A percentile compares a stretch with the other conserved stretches of the same genome.
Conservation (phyloP, 2,329 filamentous ascomycete genomes). For the Tolypocladium endophyticum region DNA sequence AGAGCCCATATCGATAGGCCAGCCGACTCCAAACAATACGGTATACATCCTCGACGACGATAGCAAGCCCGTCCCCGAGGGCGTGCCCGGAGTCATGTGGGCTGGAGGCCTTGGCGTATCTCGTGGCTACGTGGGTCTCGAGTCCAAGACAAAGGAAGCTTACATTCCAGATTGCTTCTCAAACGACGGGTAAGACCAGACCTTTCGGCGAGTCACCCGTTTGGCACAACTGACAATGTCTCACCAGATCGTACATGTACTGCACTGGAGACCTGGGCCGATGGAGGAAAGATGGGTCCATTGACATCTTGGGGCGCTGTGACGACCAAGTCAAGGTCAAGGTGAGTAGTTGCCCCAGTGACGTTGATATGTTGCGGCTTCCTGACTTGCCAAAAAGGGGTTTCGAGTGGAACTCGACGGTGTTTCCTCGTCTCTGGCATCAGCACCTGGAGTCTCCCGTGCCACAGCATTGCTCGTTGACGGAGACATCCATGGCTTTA, state of each 20-base stretch:
- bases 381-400: conserved; percentile 22
- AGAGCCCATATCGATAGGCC: conserved; percentile 39
- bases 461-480: conserved; percentile 37
- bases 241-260: conserved; percentile 38
- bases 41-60: conserved; percentile 43
- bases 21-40: conserved; percentile 44
- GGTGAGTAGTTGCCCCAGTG: conserved; percentile 14
- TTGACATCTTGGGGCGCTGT: conserved; percentile 45
- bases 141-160: conserved; percentile 35
- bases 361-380: not conserved
- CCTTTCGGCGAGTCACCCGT: not conserved
- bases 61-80: conserved; percentile 30
- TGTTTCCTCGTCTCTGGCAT: conserved; percentile 38
- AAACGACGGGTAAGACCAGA: conserved; percentile 32
- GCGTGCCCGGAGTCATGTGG: conserved; percentile 43
- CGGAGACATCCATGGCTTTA: conserved; percentile 39
- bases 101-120: conserved; percentile 45
- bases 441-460: conserved; percentile 32
- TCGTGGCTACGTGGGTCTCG: conserved; percentile 43
- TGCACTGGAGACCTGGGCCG: conserved; percentile 49
- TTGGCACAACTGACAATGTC: conserved; percentile 4
- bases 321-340: conserved; percentile 55
- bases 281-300: conserved; percentile 41
- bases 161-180: conserved; percentile 41
- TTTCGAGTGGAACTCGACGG: conserved; percentile 52